Evolutionary conservation across 164 flowering plant genomes (phyloP).

Genomic region (Macadamia tetraphylla): DNA sequence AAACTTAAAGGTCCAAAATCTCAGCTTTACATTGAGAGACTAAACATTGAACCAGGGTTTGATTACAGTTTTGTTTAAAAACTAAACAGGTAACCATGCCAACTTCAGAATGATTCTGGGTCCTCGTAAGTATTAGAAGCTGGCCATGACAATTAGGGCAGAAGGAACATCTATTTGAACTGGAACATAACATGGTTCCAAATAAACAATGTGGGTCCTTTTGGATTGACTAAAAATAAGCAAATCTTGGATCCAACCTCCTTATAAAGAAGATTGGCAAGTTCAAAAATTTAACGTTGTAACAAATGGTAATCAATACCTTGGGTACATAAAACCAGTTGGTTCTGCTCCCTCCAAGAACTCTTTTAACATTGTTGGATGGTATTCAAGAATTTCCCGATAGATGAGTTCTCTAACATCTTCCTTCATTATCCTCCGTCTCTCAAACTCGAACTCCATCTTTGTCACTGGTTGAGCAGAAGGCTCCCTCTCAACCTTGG

Average conservation of each 20-base stretch:
- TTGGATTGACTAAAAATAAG: not conserved
- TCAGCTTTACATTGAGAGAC: not conserved
- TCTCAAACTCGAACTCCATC: conserved; percentile 98
- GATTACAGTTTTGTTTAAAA: no score
- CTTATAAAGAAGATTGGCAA: no score
- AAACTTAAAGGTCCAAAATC: not conserved
- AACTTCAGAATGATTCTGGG: no score
- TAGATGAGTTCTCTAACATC: conserved; percentile 93
- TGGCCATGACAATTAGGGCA: no score
- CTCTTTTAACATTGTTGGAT: conserved; percentile 92
- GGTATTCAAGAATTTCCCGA: conserved; percentile 90
- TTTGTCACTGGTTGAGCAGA: conserved; percentile 94
- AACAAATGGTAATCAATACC: conserved; percentile 35
- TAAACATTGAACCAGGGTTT: not conserved
- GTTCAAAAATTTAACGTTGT: no score
- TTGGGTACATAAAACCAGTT: conserved; percentile 93
- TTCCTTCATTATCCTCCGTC: conserved; percentile 88
- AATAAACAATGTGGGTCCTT: not conserved
- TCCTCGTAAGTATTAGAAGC: no score
- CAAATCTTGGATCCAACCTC: not conserved
- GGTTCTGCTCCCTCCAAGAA: conserved; percentile 80
- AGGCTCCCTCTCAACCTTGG: conserved; percentile 96
- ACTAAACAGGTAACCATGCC: no score
- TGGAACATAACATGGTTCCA: no score
- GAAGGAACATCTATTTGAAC: no score